A percentile compares a stretch with the other conserved stretches of the same genome.
Conservation (phyloP, 768 basidiomycete genomes). For the Coprinopsis sp. region DNA sequence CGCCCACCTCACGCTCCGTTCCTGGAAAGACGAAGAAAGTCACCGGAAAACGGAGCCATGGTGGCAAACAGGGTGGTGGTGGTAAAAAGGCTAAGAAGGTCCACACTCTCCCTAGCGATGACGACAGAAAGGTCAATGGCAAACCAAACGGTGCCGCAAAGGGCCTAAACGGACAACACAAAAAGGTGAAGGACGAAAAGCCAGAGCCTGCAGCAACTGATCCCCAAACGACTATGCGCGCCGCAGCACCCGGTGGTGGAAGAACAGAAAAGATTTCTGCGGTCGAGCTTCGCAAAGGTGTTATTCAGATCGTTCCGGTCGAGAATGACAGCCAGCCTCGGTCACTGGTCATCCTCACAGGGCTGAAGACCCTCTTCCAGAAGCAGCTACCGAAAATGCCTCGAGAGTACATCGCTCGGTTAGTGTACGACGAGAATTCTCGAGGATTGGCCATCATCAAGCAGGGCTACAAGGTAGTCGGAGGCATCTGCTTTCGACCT, state of each 20-base stretch:
- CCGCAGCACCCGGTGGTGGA: constrained; percentile 46
- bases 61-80: constrained; percentile 42
- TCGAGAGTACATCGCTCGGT: constrained; percentile 92
- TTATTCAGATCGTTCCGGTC: constrained; percentile 81
- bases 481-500: constrained; percentile 95
- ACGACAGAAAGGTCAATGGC: neutral
- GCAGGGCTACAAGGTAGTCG: constrained; percentile 91
- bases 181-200: constrained; percentile 19
- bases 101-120: neutral
- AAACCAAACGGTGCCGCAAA: neutral
- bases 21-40: constrained; percentile 21
- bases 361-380: constrained; percentile 96
- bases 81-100: constrained; percentile 10
- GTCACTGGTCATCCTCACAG: constrained; percentile 82
- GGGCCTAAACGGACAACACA: no score
- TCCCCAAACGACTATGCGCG: neutral
- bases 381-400: constrained; percentile 99
- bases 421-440: constrained; percentile 93
- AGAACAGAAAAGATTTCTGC: constrained; percentile 69
- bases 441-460: constrained; percentile 92
- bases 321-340: constrained; percentile 75
- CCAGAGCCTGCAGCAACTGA: constrained; percentile 40
- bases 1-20: constrained; percentile 2
- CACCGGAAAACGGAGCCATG: constrained; percentile 35
- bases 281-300: constrained; percentile 72